Evolutionary conservation across 805 yeast species (phyloP).

Genomic region (Grigorovia yakushimaensis): DNA sequence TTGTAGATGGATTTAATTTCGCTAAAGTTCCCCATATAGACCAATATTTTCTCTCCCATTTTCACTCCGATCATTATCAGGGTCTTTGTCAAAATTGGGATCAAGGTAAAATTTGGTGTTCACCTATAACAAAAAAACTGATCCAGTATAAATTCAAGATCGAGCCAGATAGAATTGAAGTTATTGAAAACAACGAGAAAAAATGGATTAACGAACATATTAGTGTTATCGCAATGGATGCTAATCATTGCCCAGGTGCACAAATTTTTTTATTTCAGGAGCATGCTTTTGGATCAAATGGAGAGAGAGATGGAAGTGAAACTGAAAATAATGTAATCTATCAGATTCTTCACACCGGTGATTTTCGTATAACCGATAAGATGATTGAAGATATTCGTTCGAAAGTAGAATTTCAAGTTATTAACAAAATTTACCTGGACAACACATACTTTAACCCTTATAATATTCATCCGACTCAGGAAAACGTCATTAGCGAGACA

Average conservation of each 20-base stretch:
- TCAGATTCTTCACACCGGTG: constrained; percentile 74
- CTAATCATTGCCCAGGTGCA: constrained; percentile 97
- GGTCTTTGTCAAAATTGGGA: constrained; percentile 76
- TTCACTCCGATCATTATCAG: constrained; percentile 90
- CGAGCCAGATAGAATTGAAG: constrained; percentile 27
- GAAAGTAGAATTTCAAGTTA: not conserved
- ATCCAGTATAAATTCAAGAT: constrained; percentile 46
- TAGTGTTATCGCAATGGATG: constrained; percentile 59
- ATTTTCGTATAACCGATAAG: constrained; percentile 59
- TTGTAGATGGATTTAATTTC: constrained; percentile 57
- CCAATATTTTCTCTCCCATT: constrained; percentile 65
- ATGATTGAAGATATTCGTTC: constrained; percentile 33
- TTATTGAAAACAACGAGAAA: constrained; percentile 35
- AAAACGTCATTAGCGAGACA: constrained; percentile 51
- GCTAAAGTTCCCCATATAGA: constrained; percentile 35
- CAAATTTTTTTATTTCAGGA: constrained; percentile 64
- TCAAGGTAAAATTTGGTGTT: constrained; percentile 61
- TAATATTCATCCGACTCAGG: constrained; percentile 72
- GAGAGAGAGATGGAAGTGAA: constrained; percentile 5
- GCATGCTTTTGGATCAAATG: not conserved
- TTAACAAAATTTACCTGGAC: constrained; percentile 66
- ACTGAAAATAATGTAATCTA: constrained; percentile 3
- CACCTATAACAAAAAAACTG: constrained; percentile 57
- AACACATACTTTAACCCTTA: constrained; percentile 79
- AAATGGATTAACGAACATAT: constrained; percentile 34